Evolutionary conservation across 805 yeast species (phyloP).

Genomic region (Candida khao-thaluensis): DNA sequence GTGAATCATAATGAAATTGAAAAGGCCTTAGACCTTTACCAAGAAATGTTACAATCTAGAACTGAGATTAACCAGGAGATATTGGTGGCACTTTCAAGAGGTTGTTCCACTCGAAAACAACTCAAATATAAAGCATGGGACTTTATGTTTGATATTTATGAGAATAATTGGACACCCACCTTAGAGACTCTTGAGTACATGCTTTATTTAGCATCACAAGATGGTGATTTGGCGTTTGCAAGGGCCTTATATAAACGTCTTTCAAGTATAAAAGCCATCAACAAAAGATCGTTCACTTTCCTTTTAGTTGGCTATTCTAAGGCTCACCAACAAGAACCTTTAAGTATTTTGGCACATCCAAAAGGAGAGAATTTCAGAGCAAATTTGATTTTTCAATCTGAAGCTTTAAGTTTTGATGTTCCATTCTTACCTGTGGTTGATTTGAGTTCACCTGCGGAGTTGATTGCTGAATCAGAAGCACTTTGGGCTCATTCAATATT

Average conservation of each 20-base stretch:
- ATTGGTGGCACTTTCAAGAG: constrained; percentile 60
- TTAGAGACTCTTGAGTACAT: constrained; percentile 59
- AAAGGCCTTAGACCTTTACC: constrained; percentile 70
- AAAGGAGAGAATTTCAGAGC: constrained; percentile 48
- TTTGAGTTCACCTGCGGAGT: constrained; percentile 37
- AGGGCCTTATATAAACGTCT: constrained; percentile 63
- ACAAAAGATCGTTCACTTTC: constrained; percentile 44
- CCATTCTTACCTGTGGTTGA: constrained; percentile 70
- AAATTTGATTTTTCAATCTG: constrained; percentile 33
- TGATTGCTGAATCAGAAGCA: constrained; percentile 76
- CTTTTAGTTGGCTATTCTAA: constrained; percentile 52
- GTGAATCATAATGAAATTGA: constrained; percentile 64
- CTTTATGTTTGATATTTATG: constrained; percentile 63
- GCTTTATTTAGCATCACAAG: constrained; percentile 72
- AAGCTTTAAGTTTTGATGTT: constrained; percentile 26
- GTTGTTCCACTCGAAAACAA: constrained; percentile 56
- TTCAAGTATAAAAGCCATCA: constrained; percentile 31
- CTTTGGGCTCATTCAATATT: constrained; percentile 58
- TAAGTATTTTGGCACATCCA: constrained; percentile 38
- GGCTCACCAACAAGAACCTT: constrained; percentile 16
- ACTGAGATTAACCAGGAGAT: constrained; percentile 33
- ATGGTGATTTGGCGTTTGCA: constrained; percentile 72
- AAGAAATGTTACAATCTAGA: constrained; percentile 53
- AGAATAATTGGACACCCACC: constrained; percentile 42
- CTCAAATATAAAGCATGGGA: constrained; percentile 69